Base-by-base conservation (phyloP, 2,329 filamentous ascomycete genomes). In the Aspergillus costaricaensis region DNA sequence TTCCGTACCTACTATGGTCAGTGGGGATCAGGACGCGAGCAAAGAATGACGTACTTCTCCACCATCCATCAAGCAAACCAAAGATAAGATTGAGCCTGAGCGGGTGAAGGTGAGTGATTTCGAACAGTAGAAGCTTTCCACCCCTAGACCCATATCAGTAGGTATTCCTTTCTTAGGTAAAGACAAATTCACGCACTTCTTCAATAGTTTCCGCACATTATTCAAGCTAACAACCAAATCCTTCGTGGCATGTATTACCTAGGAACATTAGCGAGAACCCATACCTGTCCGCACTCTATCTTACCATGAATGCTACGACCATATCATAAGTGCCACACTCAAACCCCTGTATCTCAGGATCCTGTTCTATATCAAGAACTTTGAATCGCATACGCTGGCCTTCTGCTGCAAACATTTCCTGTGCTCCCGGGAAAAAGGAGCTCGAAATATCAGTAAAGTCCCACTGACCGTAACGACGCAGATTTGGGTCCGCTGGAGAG, bases 271-370 rank as follows among this genome's bases (percentile, higher is more conserved):
- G 2, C 9, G 5, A n/a, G 15, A 8, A 7, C 7, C 5, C 12
- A 15, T 10, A 15, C n/a, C 9, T n/a, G 5, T 54, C 2, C 5
- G 25, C 3, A 23, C 9, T 43, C 14, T 23, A 19, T 27, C 58
- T 32, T 55, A 65, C 63, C 51, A 63, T 21, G 7, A 49, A 64
- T 5, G 64, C 65, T 17, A 63, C 63, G 21, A 67, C 65, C 21
- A 68, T 21, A 50, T 68, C 66, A 52, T 67, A 68, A 1, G 56
- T 60, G 3, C 58, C 66, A 30, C 55, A 61, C 12, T 62, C 60
- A 21, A 68, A 68, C 0, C 60, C 66, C 19, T 68, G 65, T 4
- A 25, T 8, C 9, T 60, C 62, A 0, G 63, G 65, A 23, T 68
- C 65, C 6, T 62, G 19, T 19, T 67, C 62, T 5, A 67, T 63